A percentile compares a stretch with the other conserved stretches of the same genome.
Evolutionary conservation across 352 stramenopile species (phyloP).

Genomic region (Elongisporangium prolatum): DNA sequence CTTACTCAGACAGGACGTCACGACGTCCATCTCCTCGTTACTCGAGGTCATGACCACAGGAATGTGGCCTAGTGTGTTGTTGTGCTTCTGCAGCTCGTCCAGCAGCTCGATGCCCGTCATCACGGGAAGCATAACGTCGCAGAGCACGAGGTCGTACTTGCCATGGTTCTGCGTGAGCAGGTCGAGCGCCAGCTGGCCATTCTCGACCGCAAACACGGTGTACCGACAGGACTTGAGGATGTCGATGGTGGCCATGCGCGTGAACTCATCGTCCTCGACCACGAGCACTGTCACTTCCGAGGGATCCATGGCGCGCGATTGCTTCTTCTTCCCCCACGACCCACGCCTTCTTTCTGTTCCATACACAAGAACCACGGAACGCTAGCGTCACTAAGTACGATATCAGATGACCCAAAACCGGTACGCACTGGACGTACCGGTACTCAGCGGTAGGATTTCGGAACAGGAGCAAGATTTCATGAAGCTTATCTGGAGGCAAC

Average conservation of each 20-base stretch:
- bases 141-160: slow-evolving; percentile 86
- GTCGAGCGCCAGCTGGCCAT: slow-evolving; percentile 72
- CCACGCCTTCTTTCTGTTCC: neutral
- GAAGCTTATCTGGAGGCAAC: too few species aligned
- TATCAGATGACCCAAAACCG: neutral
- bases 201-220: slow-evolving; percentile 80
- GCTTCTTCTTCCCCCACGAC: neutral
- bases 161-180: slow-evolving; percentile 61
- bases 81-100: slow-evolving; percentile 75
- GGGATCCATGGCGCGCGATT: slow-evolving; percentile 52
- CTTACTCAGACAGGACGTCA: slow-evolving; percentile 85
- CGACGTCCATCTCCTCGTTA: slow-evolving; percentile 89
- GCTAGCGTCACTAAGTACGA: neutral
- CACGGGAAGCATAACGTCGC: slow-evolving; percentile 87
- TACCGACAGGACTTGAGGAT: slow-evolving; percentile 87
- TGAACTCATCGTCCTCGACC: slow-evolving; percentile 89
- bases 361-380: neutral
- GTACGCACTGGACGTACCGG: neutral
- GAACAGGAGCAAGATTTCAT: too few species aligned
- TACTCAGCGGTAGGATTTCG: neutral
- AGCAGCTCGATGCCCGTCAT: slow-evolving; percentile 88
- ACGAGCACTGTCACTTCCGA: slow-evolving; percentile 87
- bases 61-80: slow-evolving; percentile 63
- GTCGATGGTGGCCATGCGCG: slow-evolving; percentile 84
- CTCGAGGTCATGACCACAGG: slow-evolving; percentile 89